Conservation (phyloP, 108 stramenopile genomes). For the Skeletonema tropicum region DNA sequence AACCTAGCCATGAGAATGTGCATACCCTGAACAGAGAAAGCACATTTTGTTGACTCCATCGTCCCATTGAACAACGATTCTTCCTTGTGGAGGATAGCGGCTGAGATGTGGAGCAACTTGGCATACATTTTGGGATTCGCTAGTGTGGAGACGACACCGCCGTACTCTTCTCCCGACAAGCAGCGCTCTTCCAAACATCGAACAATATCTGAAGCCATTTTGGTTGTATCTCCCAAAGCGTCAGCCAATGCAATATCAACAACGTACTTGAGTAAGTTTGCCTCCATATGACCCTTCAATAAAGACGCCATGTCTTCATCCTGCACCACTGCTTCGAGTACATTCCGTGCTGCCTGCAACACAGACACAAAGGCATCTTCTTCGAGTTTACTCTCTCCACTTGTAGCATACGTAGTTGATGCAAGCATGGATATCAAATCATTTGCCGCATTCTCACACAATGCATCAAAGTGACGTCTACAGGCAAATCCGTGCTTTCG, state of each 20-base stretch:
- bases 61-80: constrained; percentile 25
- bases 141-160: constrained; percentile 57
- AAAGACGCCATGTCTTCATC: constrained; percentile 32
- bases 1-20: constrained; percentile 68
- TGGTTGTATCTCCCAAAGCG: constrained; percentile 38
- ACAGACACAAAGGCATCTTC: background rate
- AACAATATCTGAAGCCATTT: constrained; percentile 58
- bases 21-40: constrained; percentile 67
- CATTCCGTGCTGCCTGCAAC: constrained; percentile 16
- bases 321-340: constrained; percentile 32
- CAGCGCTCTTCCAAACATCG: constrained; percentile 62
- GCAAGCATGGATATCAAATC: constrained; percentile 39
- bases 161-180: constrained; percentile 47
- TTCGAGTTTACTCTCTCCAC: background rate
- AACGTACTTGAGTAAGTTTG: constrained; percentile 51
- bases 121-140: constrained; percentile 58
- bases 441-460: constrained; percentile 40
- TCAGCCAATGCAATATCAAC: constrained; percentile 56
- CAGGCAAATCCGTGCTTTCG: constrained; percentile 42
- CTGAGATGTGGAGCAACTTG: constrained; percentile 58
- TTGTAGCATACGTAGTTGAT: background rate
- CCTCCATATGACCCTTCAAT: constrained; percentile 35
- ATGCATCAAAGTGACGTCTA: constrained; percentile 41
- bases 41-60: constrained; percentile 46
- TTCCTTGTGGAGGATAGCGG: constrained; percentile 48